phyloP scores from a whole-genome alignment of 257 asterid species.

The Solanum ossicruentum region DNA sequence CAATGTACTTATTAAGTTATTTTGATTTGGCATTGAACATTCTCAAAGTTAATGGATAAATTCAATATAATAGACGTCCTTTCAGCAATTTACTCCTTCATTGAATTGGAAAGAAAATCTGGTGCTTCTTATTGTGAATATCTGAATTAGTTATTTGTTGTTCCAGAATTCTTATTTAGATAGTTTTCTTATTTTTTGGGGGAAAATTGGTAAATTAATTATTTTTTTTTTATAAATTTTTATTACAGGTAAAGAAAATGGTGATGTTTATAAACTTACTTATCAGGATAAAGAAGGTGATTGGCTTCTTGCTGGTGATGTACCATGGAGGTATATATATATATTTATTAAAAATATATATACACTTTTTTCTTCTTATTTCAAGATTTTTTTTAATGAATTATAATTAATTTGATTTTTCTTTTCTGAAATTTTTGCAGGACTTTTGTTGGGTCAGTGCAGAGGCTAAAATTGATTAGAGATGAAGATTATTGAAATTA shows the following conservation, averaged over 20 bases:
- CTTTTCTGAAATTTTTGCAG: conserved; percentile 19
- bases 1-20: background rate
- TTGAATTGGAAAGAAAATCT: background rate
- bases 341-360: too few relatives aligned
- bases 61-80: background rate
- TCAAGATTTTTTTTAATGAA: background rate
- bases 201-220: background rate
- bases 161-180: background rate
- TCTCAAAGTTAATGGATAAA: background rate
- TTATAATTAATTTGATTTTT: background rate
- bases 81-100: background rate
- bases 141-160: background rate
- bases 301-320: conserved; percentile 53
- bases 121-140: background rate
- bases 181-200: background rate
- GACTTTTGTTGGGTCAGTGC: conserved; percentile 28
- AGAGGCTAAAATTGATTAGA: conserved; percentile 39
- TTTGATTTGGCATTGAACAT: background rate
- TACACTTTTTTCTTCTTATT: background rate
- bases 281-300: conserved; percentile 59
- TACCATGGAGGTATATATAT: conserved; percentile 44
- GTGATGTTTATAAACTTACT: conserved; percentile 24
- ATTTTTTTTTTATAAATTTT: background rate
- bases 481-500: conserved; percentile 2
- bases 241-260: conserved; percentile 23